phyloP scores from a whole-genome alignment of 495 filamentous ascomycete genomes.

The Penicillium arizonense region DNA sequence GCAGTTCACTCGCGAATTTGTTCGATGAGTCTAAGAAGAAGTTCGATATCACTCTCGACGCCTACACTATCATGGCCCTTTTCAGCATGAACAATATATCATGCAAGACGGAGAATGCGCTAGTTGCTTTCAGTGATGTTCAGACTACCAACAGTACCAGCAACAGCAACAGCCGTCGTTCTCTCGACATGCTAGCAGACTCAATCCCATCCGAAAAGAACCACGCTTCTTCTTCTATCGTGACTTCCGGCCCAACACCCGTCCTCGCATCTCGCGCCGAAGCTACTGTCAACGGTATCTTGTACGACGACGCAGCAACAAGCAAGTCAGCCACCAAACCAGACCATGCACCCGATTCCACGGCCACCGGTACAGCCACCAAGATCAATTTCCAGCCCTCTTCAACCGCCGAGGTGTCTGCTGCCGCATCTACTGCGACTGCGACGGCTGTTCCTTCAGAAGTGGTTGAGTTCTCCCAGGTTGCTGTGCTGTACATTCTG shows the following conservation, averaged over 20 bases:
- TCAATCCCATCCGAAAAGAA: neutral
- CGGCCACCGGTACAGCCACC: constrained; percentile 10
- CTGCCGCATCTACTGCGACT: constrained; percentile 14
- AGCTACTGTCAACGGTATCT: constrained; percentile 44
- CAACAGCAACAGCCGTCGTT: constrained; percentile 30
- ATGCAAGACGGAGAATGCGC: constrained; percentile 78
- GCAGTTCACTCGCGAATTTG: constrained; percentile 71
- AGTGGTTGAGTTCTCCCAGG: constrained; percentile 44
- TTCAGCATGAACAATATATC: constrained; percentile 72
- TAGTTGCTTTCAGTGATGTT: constrained; percentile 74
- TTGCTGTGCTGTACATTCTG: constrained; percentile 50
- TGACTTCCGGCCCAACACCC: constrained; percentile 13
- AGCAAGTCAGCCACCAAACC: neutral
- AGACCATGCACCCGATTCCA: constrained; percentile 7
- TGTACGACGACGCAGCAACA: constrained; percentile 29
- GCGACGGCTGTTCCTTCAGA: constrained; percentile 19
- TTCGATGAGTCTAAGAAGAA: constrained; percentile 61
- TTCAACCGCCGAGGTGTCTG: neutral
- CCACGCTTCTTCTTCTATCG: constrained; percentile 1
- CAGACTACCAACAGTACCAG: constrained; percentile 3
- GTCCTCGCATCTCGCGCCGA: constrained; percentile 30
- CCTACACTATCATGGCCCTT: constrained; percentile 64
- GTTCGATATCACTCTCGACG: constrained; percentile 73
- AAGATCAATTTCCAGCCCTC: neutral
- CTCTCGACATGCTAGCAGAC: constrained; percentile 10